Percentiles rank a stretch among this genome's conserved stretches.
phyloP scores from a whole-genome alignment of 208 protist species.

The Histomonas meleagridis region DNA sequence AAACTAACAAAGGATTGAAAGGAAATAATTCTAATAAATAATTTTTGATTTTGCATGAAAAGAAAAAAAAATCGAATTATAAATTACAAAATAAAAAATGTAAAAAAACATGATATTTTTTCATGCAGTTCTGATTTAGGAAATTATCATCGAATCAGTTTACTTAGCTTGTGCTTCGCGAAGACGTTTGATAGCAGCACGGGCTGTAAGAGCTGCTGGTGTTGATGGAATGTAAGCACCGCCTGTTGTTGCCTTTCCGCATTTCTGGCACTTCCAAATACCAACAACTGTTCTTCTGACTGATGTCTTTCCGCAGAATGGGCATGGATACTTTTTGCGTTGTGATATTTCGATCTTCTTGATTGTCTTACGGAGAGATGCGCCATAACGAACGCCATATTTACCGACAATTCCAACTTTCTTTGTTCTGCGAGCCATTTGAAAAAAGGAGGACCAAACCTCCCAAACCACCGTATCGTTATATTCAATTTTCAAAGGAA shows the following conservation, averaged over 20 bases:
- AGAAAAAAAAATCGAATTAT: too few species aligned
- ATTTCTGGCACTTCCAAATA: conserved; percentile 62
- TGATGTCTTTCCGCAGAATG: conserved; percentile 61
- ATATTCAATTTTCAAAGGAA: too few species aligned
- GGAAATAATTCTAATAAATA: too few species aligned
- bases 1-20: too few species aligned
- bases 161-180: conserved; percentile 25
- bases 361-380: conserved; percentile 55
- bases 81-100: too few species aligned
- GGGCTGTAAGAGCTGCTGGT: conserved; percentile 35
- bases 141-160: too few species aligned
- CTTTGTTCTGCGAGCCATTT: conserved; percentile 52
- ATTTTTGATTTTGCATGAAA: too few species aligned
- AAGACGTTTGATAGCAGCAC: conserved; percentile 37
- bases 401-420: conserved; percentile 64
- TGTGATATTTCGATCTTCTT: conserved; percentile 59
- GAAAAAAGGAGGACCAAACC: neutral
- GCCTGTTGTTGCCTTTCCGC: conserved; percentile 50
- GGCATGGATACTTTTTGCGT: conserved; percentile 50
- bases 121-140: too few species aligned
- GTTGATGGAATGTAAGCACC: conserved; percentile 52
- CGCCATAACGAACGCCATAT: conserved; percentile 62
- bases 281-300: conserved; percentile 56
- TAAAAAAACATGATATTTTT: too few species aligned
- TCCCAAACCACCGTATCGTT: too few species aligned